Base-by-base conservation (phyloP, 1,139 yeast species). In the Scheffersomyces stambukii region DNA sequence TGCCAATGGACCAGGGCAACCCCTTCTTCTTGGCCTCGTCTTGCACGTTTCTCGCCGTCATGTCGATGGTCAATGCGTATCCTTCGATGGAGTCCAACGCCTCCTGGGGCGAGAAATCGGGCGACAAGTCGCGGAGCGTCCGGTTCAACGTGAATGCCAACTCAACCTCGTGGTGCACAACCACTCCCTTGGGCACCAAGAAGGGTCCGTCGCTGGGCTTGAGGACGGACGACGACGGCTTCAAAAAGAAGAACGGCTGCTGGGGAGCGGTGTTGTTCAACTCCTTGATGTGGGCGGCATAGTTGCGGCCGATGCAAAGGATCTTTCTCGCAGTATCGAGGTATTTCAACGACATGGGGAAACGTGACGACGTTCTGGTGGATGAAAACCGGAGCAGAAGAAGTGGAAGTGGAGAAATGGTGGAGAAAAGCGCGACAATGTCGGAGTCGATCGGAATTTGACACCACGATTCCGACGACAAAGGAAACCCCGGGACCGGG, bases 1-100 rank as follows among this genome's bases (percentile, higher is more conserved):
- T 93, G 21, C 93, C 95, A 43, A 89, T 85, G 4, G 93, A 63
- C 99, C 99, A 91, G 9, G 98, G 98, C 33, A 91, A 69, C 2
- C 98, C 97, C 55, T 86, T 86, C 61, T 72, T 75, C 59, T 91
- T 93, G 28, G 96, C 96, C 50, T 81, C 96, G 48, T 83, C 89
- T 58, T 91, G 99, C 19, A 91, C 94, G 49, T 89, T 88, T 54
- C 98, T 74, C 0, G 96, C 98, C 6, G 98, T 91, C 71, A 91
- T 71, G 54, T 91, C 98, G 31, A 91, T 73, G 1, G 96, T 88
- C 40, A 93, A 64, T 1, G 94, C 85, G 48, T 89, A 88, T 3
- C 97, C 81, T 6, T 75, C 85, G 43, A 91, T 84, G 10, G 86
- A 68, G 27, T 82, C 85, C 32, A 82, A 50, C 2, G 94, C 93